Conservation (phyloP, 2,329 filamentous ascomycete species). For the Diaporthe aspalathi region DNA sequence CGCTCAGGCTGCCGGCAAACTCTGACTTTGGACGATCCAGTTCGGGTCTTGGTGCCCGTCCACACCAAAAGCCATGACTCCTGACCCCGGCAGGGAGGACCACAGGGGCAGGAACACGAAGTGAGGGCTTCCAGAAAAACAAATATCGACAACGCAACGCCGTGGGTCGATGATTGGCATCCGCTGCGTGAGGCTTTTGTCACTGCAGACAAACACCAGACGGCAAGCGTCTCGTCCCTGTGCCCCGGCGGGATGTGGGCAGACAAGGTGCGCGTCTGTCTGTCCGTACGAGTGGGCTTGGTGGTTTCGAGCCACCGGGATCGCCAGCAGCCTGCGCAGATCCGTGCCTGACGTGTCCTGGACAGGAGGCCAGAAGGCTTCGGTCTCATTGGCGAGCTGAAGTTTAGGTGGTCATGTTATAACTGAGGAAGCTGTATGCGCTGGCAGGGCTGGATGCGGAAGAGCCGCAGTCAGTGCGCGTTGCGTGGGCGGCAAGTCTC, state of each 20-base stretch:
- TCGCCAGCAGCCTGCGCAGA: slow-evolving; percentile 28
- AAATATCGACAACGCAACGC: not conserved
- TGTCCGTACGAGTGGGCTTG: not conserved
- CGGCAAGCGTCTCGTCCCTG: slow-evolving; percentile 19
- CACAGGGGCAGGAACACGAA: not conserved
- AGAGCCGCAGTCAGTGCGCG: slow-evolving; percentile 26
- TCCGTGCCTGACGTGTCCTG: slow-evolving; percentile 7
- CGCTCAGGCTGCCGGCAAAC: slow-evolving; percentile 20
- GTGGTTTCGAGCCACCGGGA: slow-evolving; percentile 29
- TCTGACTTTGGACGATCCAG: slow-evolving; percentile 27
- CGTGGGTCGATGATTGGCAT: slow-evolving; percentile 24
- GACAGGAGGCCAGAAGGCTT: not conserved
- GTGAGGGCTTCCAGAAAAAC: slow-evolving; percentile 9
- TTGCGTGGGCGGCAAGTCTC: slow-evolving; percentile 12
- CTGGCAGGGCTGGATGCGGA: not conserved
- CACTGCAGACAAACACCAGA: slow-evolving; percentile 18
- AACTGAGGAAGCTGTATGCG: slow-evolving; percentile 3
- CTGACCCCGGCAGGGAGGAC: not conserved
- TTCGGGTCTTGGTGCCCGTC: slow-evolving; percentile 1
- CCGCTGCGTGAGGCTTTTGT: slow-evolving; percentile 13
- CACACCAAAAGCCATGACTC: not conserved
- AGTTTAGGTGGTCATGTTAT: no score
- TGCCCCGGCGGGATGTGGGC: slow-evolving; percentile 9
- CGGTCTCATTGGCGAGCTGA: not conserved
- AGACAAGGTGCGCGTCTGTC: not conserved